phyloP scores from a whole-genome alignment of 169 alveolate genomes.

The Blepharisma undulans region DNA sequence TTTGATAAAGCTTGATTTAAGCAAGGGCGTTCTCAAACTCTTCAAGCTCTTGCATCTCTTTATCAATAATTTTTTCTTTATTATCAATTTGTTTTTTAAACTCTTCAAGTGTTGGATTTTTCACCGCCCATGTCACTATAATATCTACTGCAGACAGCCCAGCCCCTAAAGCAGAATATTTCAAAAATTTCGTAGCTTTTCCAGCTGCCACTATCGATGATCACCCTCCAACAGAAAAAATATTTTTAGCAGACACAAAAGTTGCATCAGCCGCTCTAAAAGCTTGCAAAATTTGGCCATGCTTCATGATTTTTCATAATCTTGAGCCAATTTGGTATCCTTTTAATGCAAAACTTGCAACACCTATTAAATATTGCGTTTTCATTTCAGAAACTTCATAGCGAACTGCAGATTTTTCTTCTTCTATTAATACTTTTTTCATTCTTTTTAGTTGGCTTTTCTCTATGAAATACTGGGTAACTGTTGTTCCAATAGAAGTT shows the following conservation, averaged over 20 bases:
- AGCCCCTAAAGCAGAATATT: not conserved
- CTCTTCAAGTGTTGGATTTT: not conserved
- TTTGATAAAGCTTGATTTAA: not conserved
- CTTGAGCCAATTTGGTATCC: not conserved
- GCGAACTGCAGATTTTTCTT: not conserved
- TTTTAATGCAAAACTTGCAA: not conserved
- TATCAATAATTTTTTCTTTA: not conserved
- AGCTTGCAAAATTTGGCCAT: not conserved
- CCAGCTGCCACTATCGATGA: not conserved
- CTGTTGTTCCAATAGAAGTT: not conserved
- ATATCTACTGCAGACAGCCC: not conserved
- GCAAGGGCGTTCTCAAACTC: not conserved
- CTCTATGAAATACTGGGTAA: not conserved
- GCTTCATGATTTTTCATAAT: not conserved
- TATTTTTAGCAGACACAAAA: not conserved
- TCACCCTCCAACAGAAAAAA: not conserved
- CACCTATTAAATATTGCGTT: not conserved
- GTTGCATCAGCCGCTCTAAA: not conserved
- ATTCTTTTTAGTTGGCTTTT: not conserved
- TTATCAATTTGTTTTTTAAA: not conserved
- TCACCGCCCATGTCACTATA: not conserved
- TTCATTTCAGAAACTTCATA: not conserved
- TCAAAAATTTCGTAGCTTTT: not conserved
- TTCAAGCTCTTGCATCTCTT: not conserved
- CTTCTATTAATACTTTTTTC: not conserved